Evolutionary conservation across 805 yeast species (phyloP), one percentile per base, ranked within the genome.

Genomic region (Saturnispora ahearnii): DNA sequence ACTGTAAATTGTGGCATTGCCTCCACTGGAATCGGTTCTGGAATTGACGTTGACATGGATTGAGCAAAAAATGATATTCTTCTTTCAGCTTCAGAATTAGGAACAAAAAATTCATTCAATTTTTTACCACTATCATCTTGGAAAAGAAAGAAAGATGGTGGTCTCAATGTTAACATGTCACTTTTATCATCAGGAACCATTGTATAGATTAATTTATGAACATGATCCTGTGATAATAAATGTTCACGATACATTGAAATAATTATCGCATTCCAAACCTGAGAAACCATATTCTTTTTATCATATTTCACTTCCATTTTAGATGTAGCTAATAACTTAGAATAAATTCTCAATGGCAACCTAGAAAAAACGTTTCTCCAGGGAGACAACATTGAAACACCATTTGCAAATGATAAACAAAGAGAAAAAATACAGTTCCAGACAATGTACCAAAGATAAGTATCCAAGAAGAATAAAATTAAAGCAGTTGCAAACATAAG

Each of bases 181-280:
- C 73, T 80, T 49, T 69, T 60, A 58, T 77, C 81, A 52, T 77
- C 71, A 15, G 78, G 77, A 57, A 74, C 74, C 58, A 76, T 78
- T 37, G 60, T 59, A 49, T 65, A 62, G 28, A 62, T 52, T 49
- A 64, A 52, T 29, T 58, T 50, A 44, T 63, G 67, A 8, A 73
- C 74, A 53, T 76, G 79, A 53, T 77, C 81, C 24, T 74, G 64
- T 0, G 79, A 73, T 9, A 77, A 54, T 28, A 76, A 59, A 56
- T 77, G 82, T 53, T 77, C 82, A 32, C 80, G 61, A 56, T 75
- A 77, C 74, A 77, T 73, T 3, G 79, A 73, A 3, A 77, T 72
- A 11, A 77, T 64, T 3, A 77, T 67, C 1, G 79, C 74, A 59
- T 77, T 77, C 82, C 82, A 77, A 8, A 77, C 63, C 47, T 74